Evolutionary conservation across 371 early-diverging fungal species (phyloP), one percentile per base, ranked within the genome.

Genomic region (Actinomortierella ambigua): DNA sequence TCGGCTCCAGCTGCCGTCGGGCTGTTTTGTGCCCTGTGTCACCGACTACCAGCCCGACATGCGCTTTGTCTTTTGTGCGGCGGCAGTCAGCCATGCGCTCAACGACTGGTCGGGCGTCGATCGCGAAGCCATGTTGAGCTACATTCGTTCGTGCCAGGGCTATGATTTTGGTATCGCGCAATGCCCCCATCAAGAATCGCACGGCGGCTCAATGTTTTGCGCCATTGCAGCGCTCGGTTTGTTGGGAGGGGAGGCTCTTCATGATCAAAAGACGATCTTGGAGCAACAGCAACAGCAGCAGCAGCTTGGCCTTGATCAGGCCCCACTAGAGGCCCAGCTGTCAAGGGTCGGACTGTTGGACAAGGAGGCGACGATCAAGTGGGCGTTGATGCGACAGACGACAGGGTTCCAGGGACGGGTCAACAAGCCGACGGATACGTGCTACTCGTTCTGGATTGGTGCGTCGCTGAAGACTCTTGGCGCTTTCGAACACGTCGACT

Each of bases 381-480:
- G 99, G 99, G 84, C 91, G 43, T 57, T 98, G 43, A 63, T 65
- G 15, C 83, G 93, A 11, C 97, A 95, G 67, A 70, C 69, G 26
- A 79, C 79, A 26, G 99, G 99, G 5, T 99, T 96, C 77, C 90
- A 95, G 61, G 99, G 99, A 6, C 80, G 99, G 54, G 81, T 83
- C 4, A 94, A 94, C 70, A 99, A 99, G 75, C 78, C 83, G 2
- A 79, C 87, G n/a, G 99, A 99, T 67, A 92, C 96, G 1, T 99
- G 99, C 77, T 99, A 99, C 77, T 90, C 97, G 9, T 99, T 96
- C 77, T 99, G 99, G 99, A 85, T 99, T 23, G 99, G 99, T 14
- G 96, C 90, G 0, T 65, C 90, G 9, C 65, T 97, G 26, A 77
- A 85, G 2, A 87, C 89, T 17, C 77, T 95, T 14, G 88, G 80